A percentile compares a stretch with the other conserved stretches of the same genome.
Conservation (phyloP, 768 basidiomycete species). For the Mycena alexandri region DNA sequence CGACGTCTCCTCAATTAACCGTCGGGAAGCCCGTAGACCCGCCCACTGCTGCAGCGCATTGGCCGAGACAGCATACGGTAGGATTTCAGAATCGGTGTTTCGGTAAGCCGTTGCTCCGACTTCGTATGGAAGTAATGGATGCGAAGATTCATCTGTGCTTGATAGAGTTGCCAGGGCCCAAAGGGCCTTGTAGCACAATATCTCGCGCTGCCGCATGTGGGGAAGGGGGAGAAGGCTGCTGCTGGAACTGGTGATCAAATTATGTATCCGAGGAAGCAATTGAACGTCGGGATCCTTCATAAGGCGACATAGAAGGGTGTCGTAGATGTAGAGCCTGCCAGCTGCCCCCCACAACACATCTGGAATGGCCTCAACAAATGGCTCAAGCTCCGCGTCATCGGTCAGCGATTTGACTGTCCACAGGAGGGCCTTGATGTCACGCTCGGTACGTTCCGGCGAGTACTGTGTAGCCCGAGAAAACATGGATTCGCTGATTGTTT, state of each 20-base stretch:
- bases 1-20: too few species aligned
- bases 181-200: conserved; percentile 14
- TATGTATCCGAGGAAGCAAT: conserved; percentile 1
- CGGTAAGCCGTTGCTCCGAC: background rate
- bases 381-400: conserved; percentile 17
- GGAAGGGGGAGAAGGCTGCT: conserved; percentile 3
- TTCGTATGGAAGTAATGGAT: conserved; percentile 8
- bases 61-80: too few species aligned
- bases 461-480: background rate
- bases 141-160: conserved; percentile 10
- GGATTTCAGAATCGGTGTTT: background rate
- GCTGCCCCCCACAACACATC: conserved; percentile 16
- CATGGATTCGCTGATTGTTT: background rate
- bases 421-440: conserved; percentile 9
- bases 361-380: conserved; percentile 18
- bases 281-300: conserved; percentile 15
- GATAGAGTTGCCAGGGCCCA: conserved; percentile 19
- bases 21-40: too few species aligned
- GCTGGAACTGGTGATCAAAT: conserved; percentile 3
- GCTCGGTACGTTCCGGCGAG: background rate
- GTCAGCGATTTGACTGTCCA: conserved; percentile 20
- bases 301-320: conserved; percentile 5
- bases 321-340: conserved; percentile 1
- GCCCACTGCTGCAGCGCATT: too few species aligned
- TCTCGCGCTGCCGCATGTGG: conserved; percentile 3